Evolutionary conservation across 164 flowering plant species (phyloP), one percentile per base, ranked within the genome.

Genomic region (Malania oleifera): DNA sequence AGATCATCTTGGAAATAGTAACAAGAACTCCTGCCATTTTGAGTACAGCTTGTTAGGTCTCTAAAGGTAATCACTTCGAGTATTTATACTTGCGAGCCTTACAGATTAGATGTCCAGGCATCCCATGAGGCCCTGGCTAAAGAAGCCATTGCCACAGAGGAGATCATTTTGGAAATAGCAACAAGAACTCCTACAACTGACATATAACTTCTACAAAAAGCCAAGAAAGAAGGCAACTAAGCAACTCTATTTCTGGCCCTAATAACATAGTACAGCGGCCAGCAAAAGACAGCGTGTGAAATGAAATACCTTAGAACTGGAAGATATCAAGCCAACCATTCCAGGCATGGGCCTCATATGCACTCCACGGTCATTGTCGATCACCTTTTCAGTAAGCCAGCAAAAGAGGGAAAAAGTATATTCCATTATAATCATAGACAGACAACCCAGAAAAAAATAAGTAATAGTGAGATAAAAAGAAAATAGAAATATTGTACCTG

Each of bases 281-380:
- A 40, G 19, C 2, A 31, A 50, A 40, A 39, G 27, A 8, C n/a
- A 52, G 48, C 45, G 50, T 15, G 0, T 17, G 26, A 19, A n/a
- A n/a, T n/a, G n/a, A n/a, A n/a, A 11, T 80, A 83, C 92, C 85
- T 86, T 86, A 25, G 77, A 34, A 61, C 31, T 69, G 20, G 82
- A 66, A 11, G 83, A 64, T 41, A 74, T 59, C 50, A 83, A 60
- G 27, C 85, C 83, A 64, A 83, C 50, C 83, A 83, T 78, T 61
- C 87, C 89, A 61, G 92, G 92, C 87, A 83, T 77, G 20, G 92
- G 89, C 67, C 89, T 80, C 92, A 86, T 86, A 59, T 66, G 82
- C 31, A 75, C 79, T 29, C 92, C 89, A 51, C 81, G 83, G 50
- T 83, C 89, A 73, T 82, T 83, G 68, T 82, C 82, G 63, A 86